Conservation (phyloP, 306 rosid species). For the Vigna hirtella region DNA sequence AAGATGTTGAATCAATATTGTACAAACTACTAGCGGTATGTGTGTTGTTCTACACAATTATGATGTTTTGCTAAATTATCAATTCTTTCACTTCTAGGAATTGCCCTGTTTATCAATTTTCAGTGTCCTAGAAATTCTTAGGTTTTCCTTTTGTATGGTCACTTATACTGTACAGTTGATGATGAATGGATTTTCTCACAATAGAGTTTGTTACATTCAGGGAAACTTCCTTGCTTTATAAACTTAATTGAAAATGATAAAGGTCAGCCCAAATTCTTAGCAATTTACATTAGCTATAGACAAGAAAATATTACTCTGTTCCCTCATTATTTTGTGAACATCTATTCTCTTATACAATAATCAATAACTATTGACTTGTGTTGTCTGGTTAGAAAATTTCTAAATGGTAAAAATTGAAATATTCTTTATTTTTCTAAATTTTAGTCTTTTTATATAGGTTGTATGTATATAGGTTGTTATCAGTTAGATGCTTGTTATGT, state of each 20-base stretch:
- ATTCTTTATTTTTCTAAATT: not conserved
- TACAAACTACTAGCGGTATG: slow-evolving; percentile 89
- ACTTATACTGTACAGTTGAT: slow-evolving; percentile 14
- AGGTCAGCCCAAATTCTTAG: not conserved
- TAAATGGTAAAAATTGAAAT: not conserved
- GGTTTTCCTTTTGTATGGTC: not conserved
- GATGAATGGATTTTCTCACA: not conserved
- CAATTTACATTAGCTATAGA: not conserved
- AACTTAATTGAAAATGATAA: slow-evolving; percentile 6
- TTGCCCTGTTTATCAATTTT: slow-evolving; percentile 1
- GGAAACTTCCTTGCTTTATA: slow-evolving; percentile 36
- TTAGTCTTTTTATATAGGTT: not conserved
- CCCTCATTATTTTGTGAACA: not conserved
- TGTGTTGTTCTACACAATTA: slow-evolving; percentile 35
- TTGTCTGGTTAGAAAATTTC: not conserved
- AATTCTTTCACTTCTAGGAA: slow-evolving; percentile 1
- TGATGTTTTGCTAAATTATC: slow-evolving; percentile 35
- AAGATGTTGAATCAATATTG: slow-evolving; percentile 94
- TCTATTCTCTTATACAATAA: not conserved
- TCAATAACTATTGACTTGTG: slow-evolving; percentile 1
- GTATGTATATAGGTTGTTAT: slow-evolving; percentile 1
- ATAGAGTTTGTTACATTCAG: slow-evolving; percentile 33
- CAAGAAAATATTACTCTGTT: not conserved
- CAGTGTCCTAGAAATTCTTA: slow-evolving; percentile 4
- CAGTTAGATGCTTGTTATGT: not conserved